Conservation (phyloP, 192 early-diverging fungal species). For the Thoreauomyces humboldtii region DNA sequence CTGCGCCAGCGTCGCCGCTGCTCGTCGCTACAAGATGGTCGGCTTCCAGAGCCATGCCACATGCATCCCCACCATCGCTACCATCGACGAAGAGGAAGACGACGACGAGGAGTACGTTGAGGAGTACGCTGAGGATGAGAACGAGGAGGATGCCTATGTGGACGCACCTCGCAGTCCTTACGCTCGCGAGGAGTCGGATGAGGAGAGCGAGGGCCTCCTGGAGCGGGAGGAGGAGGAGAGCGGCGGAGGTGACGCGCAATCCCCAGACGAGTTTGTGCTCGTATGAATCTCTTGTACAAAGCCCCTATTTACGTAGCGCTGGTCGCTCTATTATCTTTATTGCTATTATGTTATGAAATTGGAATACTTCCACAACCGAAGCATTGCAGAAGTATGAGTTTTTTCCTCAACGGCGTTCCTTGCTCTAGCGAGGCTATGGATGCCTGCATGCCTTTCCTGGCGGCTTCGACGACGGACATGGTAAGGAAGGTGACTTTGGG, state of each 20-base stretch:
- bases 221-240: slow-evolving; percentile 1
- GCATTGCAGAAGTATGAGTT: no score
- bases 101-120: background rate
- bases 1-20: background rate
- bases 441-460: no score
- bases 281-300: background rate
- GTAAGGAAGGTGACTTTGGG: no score
- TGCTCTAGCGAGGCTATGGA: no score
- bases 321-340: no score
- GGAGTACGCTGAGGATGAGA: background rate
- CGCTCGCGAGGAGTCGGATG: slow-evolving; percentile 6
- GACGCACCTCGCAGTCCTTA: slow-evolving; percentile 11
- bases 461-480: no score
- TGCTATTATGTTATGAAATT: no score
- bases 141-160: background rate
- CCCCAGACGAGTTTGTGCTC: slow-evolving; percentile 3
- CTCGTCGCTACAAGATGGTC: slow-evolving; percentile 13
- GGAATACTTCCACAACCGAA: no score
- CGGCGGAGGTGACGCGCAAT: background rate
- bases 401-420: no score
- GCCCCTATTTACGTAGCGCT: no score
- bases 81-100: slow-evolving; percentile 4
- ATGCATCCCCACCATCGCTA: slow-evolving; percentile 1
- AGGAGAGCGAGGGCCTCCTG: slow-evolving; percentile 9
- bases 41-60: background rate